Percentiles rank a stretch among this genome's conserved stretches.
Conservation (phyloP, 2,329 filamentous ascomycete species). For the Aspergillus uvarum region DNA sequence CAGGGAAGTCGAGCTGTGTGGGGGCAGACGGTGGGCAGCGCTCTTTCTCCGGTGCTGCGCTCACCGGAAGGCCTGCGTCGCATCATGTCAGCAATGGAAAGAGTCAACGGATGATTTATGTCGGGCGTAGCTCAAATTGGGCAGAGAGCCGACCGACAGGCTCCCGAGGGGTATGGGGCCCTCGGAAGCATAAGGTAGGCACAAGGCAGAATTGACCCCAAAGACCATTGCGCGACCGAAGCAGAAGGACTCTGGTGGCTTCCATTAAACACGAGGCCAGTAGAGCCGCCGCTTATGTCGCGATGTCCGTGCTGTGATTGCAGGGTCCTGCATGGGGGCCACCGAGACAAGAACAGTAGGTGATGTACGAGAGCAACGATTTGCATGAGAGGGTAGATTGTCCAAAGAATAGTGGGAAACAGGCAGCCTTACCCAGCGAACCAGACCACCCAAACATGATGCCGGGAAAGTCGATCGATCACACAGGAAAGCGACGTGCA, state of each 20-base stretch:
- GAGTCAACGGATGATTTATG: neutral
- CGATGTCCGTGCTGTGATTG: neutral
- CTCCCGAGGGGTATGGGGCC: too few species aligned
- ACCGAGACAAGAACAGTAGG: neutral
- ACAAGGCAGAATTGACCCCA: neutral
- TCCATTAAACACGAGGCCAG: neutral
- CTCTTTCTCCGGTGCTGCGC: conserved; percentile 40
- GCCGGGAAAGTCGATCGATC: neutral
- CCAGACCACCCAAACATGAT: conserved; percentile 38
- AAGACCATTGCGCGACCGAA: neutral
- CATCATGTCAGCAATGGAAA: conserved; percentile 16
- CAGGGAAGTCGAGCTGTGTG: conserved; percentile 54
- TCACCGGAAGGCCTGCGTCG: conserved; percentile 31
- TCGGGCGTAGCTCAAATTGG: neutral
- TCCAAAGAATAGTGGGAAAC: neutral
- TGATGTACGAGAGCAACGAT: neutral
- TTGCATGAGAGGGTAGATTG: neutral
- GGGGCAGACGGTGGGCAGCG: conserved; percentile 51
- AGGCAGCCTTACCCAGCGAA: conserved; percentile 31
- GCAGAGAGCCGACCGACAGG: neutral
- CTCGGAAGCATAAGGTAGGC: neutral
- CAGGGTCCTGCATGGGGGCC: neutral
- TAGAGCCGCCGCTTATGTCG: neutral
- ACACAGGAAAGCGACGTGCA: neutral
- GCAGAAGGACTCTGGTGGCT: neutral